These are phyloP conservation scores for Ganoderma lucidum DNA, from an alignment of 1,284 basidiomycete species.

Conservation along the genomic window DNA sequence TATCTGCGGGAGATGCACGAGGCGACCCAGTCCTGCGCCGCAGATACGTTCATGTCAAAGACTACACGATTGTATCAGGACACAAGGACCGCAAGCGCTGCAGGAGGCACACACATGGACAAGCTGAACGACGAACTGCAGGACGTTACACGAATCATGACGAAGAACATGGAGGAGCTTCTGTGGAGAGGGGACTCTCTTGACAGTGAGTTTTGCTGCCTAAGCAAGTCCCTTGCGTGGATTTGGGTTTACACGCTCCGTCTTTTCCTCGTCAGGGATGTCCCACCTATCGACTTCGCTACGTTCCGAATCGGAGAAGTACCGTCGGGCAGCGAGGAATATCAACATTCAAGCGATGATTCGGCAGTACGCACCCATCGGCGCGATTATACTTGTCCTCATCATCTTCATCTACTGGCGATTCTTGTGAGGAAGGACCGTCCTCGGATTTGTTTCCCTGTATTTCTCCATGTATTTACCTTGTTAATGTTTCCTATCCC, in stretches of 20 bases:
- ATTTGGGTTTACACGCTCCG: constrained; percentile 8
- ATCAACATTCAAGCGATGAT: constrained; percentile 95
- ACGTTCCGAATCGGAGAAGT: constrained; percentile 96
- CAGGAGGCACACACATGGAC: constrained; percentile 76
- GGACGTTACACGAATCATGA: constrained; percentile 99
- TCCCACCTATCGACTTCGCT: constrained; percentile 98
- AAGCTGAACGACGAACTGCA: constrained; percentile 95
- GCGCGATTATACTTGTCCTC: constrained; percentile 80
- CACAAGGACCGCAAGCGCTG: constrained; percentile 85
- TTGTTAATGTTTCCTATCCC: constrained; percentile 24
- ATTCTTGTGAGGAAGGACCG: constrained; percentile 60
- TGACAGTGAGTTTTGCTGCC: constrained; percentile 70
- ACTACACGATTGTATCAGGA: constrained; percentile 96
- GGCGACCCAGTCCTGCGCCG: background rate
- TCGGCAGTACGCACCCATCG: constrained; percentile 95
- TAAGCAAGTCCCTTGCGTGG: background rate
- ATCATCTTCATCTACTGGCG: constrained; percentile 93
- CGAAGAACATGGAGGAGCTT: constrained; percentile 99
- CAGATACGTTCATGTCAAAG: constrained; percentile 98
- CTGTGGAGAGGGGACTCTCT: constrained; percentile 97
- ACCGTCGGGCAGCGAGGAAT: constrained; percentile 94
- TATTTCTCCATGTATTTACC: constrained; percentile 25
- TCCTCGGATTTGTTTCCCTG: constrained; percentile 8
- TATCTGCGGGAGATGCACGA: background rate
- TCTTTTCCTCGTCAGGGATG: constrained; percentile 72